Evolutionary conservation across 1,139 yeast genomes (phyloP).

Genomic region (Blastobotrys indianensis): DNA sequence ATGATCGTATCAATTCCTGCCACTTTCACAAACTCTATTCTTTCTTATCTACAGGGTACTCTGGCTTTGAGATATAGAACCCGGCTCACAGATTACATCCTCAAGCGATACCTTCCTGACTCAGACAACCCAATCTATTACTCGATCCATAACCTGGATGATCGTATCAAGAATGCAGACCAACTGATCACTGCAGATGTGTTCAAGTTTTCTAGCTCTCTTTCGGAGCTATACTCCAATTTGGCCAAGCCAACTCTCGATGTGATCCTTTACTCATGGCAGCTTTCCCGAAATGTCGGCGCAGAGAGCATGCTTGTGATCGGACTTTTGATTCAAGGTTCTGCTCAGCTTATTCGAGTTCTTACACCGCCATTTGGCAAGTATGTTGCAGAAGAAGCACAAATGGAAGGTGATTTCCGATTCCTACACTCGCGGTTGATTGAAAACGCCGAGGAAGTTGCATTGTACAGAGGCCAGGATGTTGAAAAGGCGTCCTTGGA

Average conservation of each 20-base stretch:
- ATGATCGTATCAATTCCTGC: conserved; percentile 85
- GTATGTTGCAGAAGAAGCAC: conserved; percentile 70
- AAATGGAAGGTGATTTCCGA: conserved; percentile 80
- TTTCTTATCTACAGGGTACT: conserved; percentile 64
- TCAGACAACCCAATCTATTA: conserved; percentile 39
- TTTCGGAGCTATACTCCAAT: conserved; percentile 80
- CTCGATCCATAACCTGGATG: conserved; percentile 52
- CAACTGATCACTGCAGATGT: conserved; percentile 79
- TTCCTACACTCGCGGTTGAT: conserved; percentile 78
- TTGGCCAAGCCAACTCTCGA: conserved; percentile 80
- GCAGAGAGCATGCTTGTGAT: conserved; percentile 78
- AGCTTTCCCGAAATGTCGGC: conserved; percentile 68
- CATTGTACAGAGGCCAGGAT: conserved; percentile 73
- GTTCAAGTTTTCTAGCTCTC: conserved; percentile 63
- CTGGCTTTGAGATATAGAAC: conserved; percentile 62
- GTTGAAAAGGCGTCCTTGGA: conserved; percentile 77
- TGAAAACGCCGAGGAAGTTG: conserved; percentile 78
- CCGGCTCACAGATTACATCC: conserved; percentile 57
- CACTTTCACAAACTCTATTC: conserved; percentile 66
- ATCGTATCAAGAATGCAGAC: conserved; percentile 66
- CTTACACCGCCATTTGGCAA: conserved; percentile 90
- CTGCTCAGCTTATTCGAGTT: conserved; percentile 65
- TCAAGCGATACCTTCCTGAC: conserved; percentile 61
- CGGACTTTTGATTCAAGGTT: conserved; percentile 75
- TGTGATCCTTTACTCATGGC: conserved; percentile 74